A percentile compares a stretch with the other conserved stretches of the same genome.
phyloP scores from a whole-genome alignment of 2,329 filamentous ascomycete genomes.

The Bimuria novae-zelandiae region DNA sequence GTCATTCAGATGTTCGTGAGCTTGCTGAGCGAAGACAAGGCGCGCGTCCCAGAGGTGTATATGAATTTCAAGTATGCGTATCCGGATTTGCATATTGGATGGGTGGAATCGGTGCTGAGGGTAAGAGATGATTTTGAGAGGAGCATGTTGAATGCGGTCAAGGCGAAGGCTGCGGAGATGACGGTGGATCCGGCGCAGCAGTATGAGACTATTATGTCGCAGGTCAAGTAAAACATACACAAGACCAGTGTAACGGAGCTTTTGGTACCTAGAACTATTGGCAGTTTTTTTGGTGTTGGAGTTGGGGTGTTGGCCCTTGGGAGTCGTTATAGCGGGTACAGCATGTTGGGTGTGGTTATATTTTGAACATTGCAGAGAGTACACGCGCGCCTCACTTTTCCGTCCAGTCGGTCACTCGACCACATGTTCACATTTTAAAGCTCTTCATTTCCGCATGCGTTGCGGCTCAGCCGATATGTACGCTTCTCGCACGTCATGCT shows the following conservation, averaged over 20 bases:
- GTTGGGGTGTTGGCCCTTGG: too few relatives aligned
- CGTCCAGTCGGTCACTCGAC: too few relatives aligned
- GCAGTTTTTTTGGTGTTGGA: slow-evolving; percentile 1
- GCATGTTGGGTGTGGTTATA: too few relatives aligned
- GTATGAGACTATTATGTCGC: slow-evolving; percentile 91
- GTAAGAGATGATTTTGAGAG: slow-evolving; percentile 92
- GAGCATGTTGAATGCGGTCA: slow-evolving; percentile 84
- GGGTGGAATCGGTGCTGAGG: slow-evolving; percentile 91
- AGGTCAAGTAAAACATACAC: slow-evolving; percentile 86
- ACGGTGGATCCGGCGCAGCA: slow-evolving; percentile 74
- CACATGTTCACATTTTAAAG: too few relatives aligned
- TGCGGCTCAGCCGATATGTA: too few relatives aligned
- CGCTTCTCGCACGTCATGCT: too few relatives aligned
- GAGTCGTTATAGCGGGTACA: too few relatives aligned
- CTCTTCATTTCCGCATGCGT: too few relatives aligned
- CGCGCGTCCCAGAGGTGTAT: slow-evolving; percentile 76
- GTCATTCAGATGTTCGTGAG: slow-evolving; percentile 83
- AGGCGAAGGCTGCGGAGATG: slow-evolving; percentile 84
- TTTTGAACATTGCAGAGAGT: too few relatives aligned
- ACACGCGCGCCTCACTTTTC: too few relatives aligned
- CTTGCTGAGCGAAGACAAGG: slow-evolving; percentile 76
- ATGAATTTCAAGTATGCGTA: slow-evolving; percentile 82
- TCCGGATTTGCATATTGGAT: slow-evolving; percentile 92
- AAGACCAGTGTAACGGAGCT: too few relatives aligned
- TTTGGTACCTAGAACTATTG: too few relatives aligned